Conservation (phyloP, 768 basidiomycete species). For the Calocera viscosa region DNA sequence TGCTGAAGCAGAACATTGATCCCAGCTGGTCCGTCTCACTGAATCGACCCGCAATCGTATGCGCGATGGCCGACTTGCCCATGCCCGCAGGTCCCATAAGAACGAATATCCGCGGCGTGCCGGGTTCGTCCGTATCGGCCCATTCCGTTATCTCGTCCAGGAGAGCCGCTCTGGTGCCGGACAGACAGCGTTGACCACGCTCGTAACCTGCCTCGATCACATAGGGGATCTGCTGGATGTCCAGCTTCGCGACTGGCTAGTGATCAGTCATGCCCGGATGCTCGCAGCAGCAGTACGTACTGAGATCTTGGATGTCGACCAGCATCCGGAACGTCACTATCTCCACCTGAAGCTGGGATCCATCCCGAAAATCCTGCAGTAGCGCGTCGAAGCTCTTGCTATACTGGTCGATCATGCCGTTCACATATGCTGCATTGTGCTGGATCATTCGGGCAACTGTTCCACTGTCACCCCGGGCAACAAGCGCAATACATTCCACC, state of each 20-base stretch:
- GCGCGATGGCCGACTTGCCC: slow-evolving; percentile 18
- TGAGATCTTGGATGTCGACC: not conserved
- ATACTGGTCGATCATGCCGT: not conserved
- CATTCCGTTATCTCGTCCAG: slow-evolving; percentile 11
- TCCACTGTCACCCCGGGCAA: too few relatives aligned
- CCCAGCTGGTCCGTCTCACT: slow-evolving; percentile 9
- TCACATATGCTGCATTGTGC: not conserved
- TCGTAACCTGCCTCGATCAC: not conserved
- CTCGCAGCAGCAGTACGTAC: not conserved
- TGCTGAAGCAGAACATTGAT: slow-evolving; percentile 15
- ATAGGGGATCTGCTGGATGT: not conserved
- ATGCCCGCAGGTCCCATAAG: slow-evolving; percentile 14
- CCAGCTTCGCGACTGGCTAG: not conserved
- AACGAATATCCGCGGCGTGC: slow-evolving; percentile 8
- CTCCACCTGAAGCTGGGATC: not conserved
- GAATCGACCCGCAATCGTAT: slow-evolving; percentile 10
- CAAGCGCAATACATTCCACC: not conserved
- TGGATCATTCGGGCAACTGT: not conserved
- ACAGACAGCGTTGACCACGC: slow-evolving; percentile 11
- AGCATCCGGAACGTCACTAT: not conserved
- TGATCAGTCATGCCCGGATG: not conserved
- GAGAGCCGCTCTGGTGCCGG: slow-evolving; percentile 10
- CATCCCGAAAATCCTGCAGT: not conserved
- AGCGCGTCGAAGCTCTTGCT: not conserved
- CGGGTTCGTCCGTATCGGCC: not conserved